Base-by-base conservation (phyloP, 345 rosid species). In the Salix brachista region DNA sequence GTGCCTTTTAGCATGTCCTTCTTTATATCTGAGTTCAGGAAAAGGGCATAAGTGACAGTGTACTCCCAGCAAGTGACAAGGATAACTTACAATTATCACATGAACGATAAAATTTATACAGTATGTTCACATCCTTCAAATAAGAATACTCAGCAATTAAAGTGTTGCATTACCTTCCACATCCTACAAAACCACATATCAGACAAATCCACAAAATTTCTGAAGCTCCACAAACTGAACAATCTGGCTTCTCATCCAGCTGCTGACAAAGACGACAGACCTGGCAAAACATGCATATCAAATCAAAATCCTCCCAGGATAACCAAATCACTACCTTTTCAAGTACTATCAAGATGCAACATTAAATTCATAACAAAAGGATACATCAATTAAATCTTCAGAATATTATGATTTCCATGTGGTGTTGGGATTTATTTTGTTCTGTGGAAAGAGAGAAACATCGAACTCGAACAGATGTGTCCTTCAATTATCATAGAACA, bases 181-280 rank as follows among this genome's bases (percentile, higher is more conserved):
- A 93, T 46, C 98, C 97, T 39, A 92, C 83, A 86, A 96, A 93
- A 75, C 98, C 97, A 82, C 99, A 91, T 69, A 92, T 93, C 82
- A 96, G 81, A 72, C 98, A 96, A 66, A 91, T 87, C 99, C 98
- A 93, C 70, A 96, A 89, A 76, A 93, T 87, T 74, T 93, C 97
- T 39, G 80, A 80, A 48, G 94, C 92, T 60, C 90, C 92, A 80
- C 99, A 93, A 61, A 86, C 82, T 79, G 91, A 90, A 87, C 99
- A 96, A 79, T 87, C 78, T 36, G 88, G 90, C 65, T 84, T 88
- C 82, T 92, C 94, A 83, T 91, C 96, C 83, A 86, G 89, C 86
- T 93, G 96, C 81, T 96, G 99, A 84, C 95, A 93, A 77, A 93
- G 85, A 50, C 86, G 91, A 77, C 98, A 91, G 74, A 93, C 97